Evolutionary conservation across 805 yeast species (phyloP).

Genomic region (Saccharomycopsis schoenii): DNA sequence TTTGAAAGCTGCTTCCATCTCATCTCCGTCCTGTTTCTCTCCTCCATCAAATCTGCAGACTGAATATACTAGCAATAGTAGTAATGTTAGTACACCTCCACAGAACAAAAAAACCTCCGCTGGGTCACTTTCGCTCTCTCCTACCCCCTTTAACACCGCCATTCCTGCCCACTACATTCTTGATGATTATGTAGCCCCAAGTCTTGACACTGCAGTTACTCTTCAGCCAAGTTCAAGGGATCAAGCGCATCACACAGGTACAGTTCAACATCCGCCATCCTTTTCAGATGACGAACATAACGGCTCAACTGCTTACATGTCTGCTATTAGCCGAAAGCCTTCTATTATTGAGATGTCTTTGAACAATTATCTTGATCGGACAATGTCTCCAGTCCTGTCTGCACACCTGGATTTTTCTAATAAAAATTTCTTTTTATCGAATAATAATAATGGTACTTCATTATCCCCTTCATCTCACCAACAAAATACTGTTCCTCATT

Average conservation of each 20-base stretch:
- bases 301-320: conserved; percentile 1
- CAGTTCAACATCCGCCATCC: neutral
- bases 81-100: neutral
- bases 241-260: neutral
- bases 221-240: neutral
- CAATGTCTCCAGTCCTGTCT: neutral
- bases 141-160: neutral
- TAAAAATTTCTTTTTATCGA: neutral
- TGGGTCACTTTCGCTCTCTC: neutral
- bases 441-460: neutral
- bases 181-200: conserved; percentile 17
- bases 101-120: neutral
- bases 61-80: neutral
- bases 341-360: conserved; percentile 16
- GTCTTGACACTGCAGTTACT: conserved; percentile 12
- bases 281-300: neutral
- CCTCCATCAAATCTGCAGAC: neutral
- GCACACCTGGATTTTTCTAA: neutral
- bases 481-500: neutral
- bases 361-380: conserved; percentile 10
- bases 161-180: conserved; percentile 16
- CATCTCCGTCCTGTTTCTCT: neutral
- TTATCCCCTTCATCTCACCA: neutral
- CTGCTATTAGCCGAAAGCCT: conserved; percentile 9
- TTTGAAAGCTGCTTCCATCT: neutral